Evolutionary conservation across 2,329 filamentous ascomycete species (phyloP).

Genomic region (Byssoonygena ceratinophila): DNA sequence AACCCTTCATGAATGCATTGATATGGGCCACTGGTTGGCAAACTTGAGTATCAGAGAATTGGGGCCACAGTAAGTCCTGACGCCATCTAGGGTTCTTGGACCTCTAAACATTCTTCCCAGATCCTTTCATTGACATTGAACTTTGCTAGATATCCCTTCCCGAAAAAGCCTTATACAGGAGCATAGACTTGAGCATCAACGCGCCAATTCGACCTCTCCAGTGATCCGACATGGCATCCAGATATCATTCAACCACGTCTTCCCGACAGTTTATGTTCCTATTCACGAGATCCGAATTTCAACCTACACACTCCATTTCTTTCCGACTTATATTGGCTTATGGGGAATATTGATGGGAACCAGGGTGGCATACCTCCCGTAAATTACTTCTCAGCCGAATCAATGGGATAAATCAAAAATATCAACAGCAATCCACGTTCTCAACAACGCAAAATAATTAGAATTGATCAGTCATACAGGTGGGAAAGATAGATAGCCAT

Average conservation of each 20-base stretch:
- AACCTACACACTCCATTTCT: background rate
- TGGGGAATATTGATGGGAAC: background rate
- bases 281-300: background rate
- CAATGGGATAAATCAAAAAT: background rate
- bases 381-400: background rate
- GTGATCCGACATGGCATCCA: background rate
- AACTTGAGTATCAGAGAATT: slow-evolving; percentile 88
- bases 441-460: slow-evolving; percentile 26
- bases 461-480: background rate
- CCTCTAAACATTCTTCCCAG: too few relatives aligned
- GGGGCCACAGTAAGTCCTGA: slow-evolving; percentile 69
- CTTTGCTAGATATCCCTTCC: slow-evolving; percentile 69
- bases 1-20: slow-evolving; percentile 63
- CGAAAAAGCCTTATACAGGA: slow-evolving; percentile 61
- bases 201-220: background rate
- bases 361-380: background rate
- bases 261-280: background rate
- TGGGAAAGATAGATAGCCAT: background rate
- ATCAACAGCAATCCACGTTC: slow-evolving; percentile 18
- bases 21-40: slow-evolving; percentile 95
- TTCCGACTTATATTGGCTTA: too few relatives aligned
- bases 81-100: too few relatives aligned
- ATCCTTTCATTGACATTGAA: too few relatives aligned
- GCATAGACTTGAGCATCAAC: background rate
- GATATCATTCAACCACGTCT: background rate